Conservation (phyloP, 371 early-diverging fungal genomes). For the Zopfochytrium polystomum region DNA sequence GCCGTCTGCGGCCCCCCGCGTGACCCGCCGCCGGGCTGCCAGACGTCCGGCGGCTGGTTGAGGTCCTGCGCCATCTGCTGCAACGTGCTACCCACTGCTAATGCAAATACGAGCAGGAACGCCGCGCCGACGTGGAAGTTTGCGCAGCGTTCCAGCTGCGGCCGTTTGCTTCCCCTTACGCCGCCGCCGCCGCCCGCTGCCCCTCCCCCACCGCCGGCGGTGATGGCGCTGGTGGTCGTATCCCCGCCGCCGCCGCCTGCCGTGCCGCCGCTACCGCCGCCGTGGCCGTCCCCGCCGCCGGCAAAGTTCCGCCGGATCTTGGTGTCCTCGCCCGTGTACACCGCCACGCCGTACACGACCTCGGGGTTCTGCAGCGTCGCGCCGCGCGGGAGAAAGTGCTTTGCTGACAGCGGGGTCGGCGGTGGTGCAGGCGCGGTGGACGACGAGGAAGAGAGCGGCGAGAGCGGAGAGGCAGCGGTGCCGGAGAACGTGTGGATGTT, state of each 20-base stretch:
- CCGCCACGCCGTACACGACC: slow-evolving; percentile 77
- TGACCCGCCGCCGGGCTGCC: no score
- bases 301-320: slow-evolving; percentile 88
- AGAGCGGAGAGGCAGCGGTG: no score
- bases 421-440: slow-evolving; percentile 2
- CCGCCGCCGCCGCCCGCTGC: no score
- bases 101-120: not conserved
- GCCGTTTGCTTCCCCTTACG: slow-evolving; percentile 61
- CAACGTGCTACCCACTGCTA: slow-evolving; percentile 1
- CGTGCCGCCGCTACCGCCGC: no score
- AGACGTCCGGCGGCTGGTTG: no score
- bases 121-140: slow-evolving; percentile 52
- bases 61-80: not conserved
- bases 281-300: no score
- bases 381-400: slow-evolving; percentile 81
- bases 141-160: slow-evolving; percentile 60
- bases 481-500: no score
- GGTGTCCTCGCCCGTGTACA: slow-evolving; percentile 89
- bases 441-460: no score
- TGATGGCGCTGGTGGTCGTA: no score
- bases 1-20: no score
- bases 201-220: no score
- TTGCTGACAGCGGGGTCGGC: slow-evolving; percentile 20
- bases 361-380: slow-evolving; percentile 85
- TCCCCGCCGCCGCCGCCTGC: no score